Evolutionary conservation across 345 rosid species (phyloP), one percentile per base, ranked within the genome.

Genomic region (Lepidium aucheri): DNA sequence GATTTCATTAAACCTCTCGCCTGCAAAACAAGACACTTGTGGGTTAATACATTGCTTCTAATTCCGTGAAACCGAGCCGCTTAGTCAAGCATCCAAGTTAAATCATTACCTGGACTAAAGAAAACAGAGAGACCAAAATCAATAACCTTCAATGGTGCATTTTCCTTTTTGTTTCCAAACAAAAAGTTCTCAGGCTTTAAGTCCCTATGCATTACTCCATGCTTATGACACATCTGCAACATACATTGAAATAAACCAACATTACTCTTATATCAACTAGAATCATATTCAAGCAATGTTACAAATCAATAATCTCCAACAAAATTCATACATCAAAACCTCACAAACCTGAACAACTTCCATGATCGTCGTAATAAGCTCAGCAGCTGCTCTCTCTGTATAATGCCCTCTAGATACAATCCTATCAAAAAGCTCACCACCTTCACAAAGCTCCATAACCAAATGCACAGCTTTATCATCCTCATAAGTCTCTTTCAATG

Each of bases 381-480:
- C 83, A 20, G 96, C 95, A 18, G 98, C 98, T 39, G 90, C 96
- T 58, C 92, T 78, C 76, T 92, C 98, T 3, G 98, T 92, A 79
- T 89, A 92, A 80, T 89, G 96, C 5, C 98, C 98, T 73, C 98
- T 75, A 1, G 96, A 83, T 7, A 89, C 95, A 65, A 92, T 88
- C 82, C 97, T 84, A 69, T 91, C 97, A 15, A 91, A 91, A 76
- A 91, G 80, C 63, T 91, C 97, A 30, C 97, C 97, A 6, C 97
- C 97, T 68, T 91, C 96, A 61, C 97, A 91, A 59, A 91, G 70
- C 74, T 88, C 97, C 97, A 91, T 91, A 54, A 91, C 96, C 83
- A 91, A 83, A 72, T 91, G 97, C n/a, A 91, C 96, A 11, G 96
- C 90, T 74, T 69, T 75, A 60, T 88, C 94, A 71, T 91, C 97